Evolutionary conservation across 345 rosid species (phyloP), one percentile per base, ranked within the genome.

Genomic region (Boechera stricta): DNA sequence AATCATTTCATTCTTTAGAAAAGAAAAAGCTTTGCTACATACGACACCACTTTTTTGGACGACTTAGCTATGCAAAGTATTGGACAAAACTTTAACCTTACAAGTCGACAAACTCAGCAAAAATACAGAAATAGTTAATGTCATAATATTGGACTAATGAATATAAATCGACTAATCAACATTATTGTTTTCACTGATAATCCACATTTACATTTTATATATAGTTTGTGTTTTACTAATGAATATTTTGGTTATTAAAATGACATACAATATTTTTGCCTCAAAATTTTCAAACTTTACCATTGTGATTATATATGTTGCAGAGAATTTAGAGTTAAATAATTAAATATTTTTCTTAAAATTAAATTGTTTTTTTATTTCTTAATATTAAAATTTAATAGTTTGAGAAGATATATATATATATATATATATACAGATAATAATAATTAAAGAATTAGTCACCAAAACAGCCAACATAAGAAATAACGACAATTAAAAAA

Each of bases 21-120:
- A 77, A 77, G 76, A 7, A 26, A 63, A 71, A 62, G 58, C 45
- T 44, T 62, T 69, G 62, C 59, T 56, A 28, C 57, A 76, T 61
- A 68, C 48, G 28, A 69, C 61, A 51, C 56, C 33, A 39, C 41
- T 56, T 57, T 44, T 56, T 24, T 15, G 10, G 7, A 57, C 32
- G 28, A 15, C 28, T 64, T 31, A 10, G 2, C 33, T 10, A 63
- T 64, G 65, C 13, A 45, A 65, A 11, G 7, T 12, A 42, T 49
- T 36, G 21, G 6, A 35, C 24, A 66, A 48, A 35, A 6, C 4
- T 47, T 10, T 65, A 9, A 33, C 2, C 16, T 39, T 45, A 4
- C 38, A 64, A 10, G 51, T 16, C 42, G 61, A 29, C 31, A 55
- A 6, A 57, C 7, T 59, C 3, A 16, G 64, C 6, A 58, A 32